Evolutionary conservation across 768 basidiomycete genomes (phyloP).

Genomic region (Psilocybe sp.): DNA sequence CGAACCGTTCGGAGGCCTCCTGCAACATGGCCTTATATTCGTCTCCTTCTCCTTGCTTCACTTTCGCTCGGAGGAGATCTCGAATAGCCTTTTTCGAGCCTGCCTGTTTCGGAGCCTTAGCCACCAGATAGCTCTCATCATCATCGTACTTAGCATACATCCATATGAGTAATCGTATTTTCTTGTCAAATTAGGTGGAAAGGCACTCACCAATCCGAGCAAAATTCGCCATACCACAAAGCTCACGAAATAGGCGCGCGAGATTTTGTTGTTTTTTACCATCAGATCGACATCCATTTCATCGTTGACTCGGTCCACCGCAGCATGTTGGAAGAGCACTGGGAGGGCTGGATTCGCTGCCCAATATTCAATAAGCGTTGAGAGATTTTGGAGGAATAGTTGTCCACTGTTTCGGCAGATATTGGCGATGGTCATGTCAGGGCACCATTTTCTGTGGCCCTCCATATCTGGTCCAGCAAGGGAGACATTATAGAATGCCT

Average conservation of each 20-base stretch:
- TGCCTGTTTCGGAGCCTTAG: not conserved
- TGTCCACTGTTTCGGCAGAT: slow-evolving; percentile 2
- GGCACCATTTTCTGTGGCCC: slow-evolving; percentile 14
- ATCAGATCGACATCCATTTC: not conserved
- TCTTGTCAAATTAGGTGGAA: not conserved
- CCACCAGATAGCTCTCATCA: not conserved
- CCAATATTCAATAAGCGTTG: not conserved
- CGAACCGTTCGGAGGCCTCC: not conserved
- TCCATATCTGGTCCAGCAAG: slow-evolving; percentile 13
- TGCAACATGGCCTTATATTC: not conserved
- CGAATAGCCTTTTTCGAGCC: too few species aligned
- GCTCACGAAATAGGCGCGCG: slow-evolving; percentile 6
- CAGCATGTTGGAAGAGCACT: slow-evolving; percentile 1
- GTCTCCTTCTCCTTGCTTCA: not conserved
- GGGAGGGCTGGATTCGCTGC: not conserved
- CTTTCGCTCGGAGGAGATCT: not conserved
- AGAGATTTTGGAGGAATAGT: slow-evolving; percentile 5
- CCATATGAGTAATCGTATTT: not conserved
- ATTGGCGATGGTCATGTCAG: slow-evolving; percentile 15
- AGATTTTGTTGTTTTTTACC: not conserved
- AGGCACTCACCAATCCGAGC: slow-evolving; percentile 1
- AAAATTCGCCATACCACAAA: slow-evolving; percentile 5
- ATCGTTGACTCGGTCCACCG: not conserved
- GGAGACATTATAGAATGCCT: slow-evolving; percentile 14
- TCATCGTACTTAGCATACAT: not conserved